These are phyloP conservation scores for Laburnicola sp. DNA, from an alignment of 2,329 filamentous ascomycete species.

Conservation along the genomic window DNA sequence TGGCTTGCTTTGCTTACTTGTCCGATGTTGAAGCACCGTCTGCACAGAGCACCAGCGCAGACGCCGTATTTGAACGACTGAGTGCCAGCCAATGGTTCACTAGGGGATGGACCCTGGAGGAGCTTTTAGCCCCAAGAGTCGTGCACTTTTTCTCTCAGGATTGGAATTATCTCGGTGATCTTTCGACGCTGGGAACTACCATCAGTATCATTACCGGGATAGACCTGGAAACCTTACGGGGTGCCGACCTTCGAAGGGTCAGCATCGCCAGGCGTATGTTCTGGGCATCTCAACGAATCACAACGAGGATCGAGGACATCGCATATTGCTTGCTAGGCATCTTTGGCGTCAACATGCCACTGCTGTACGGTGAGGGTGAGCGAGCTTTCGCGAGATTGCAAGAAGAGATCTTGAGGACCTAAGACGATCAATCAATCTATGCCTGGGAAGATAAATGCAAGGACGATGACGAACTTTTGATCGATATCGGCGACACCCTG, in stretches of 20 bases:
- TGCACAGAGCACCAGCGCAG: slow-evolving; percentile 5
- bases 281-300: slow-evolving; percentile 17
- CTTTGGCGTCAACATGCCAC: slow-evolving; percentile 32
- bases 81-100: slow-evolving; percentile 15
- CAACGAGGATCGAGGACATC: slow-evolving; percentile 29
- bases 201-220: slow-evolving; percentile 11
- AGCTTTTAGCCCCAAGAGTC: slow-evolving; percentile 15
- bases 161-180: slow-evolving; percentile 16
- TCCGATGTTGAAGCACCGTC: background rate
- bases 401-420: slow-evolving; percentile 24
- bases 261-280: slow-evolving; percentile 21
- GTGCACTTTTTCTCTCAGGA: slow-evolving; percentile 15
- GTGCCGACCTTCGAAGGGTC: background rate
- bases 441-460: no score
- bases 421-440: slow-evolving; percentile 7
- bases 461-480: no score
- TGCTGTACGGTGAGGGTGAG: no score
- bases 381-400: slow-evolving; percentile 27
- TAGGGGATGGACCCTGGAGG: slow-evolving; percentile 21
- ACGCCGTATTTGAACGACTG: no score
- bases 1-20: slow-evolving; percentile 15
- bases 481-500: no score
- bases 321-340: slow-evolving; percentile 40
- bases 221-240: slow-evolving; percentile 5
- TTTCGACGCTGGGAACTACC: background rate